Percentiles rank a stretch among this genome's conserved stretches.
Conservation (phyloP, 2,329 filamentous ascomycete species). For the Cladosporium sp. region DNA sequence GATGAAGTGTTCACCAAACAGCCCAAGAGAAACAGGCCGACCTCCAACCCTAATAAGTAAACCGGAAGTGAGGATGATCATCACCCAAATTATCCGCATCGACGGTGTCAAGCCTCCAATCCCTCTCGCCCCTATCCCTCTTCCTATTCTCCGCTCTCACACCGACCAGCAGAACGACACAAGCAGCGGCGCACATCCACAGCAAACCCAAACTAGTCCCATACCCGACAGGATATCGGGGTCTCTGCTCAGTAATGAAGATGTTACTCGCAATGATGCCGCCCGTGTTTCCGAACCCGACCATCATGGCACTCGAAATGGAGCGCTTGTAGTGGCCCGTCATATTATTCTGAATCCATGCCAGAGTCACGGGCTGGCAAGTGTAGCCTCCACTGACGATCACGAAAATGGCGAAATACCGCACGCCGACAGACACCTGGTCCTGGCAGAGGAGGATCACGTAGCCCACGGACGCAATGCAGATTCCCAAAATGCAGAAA, state of each 20-base stretch:
- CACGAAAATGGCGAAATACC: slow-evolving; percentile 54
- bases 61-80: slow-evolving; percentile 48
- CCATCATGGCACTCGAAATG: slow-evolving; percentile 50
- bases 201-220: slow-evolving; percentile 44
- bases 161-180: slow-evolving; percentile 38
- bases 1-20: too few relatives aligned
- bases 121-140: slow-evolving; percentile 44
- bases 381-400: slow-evolving; percentile 53
- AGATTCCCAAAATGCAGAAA: slow-evolving; percentile 51
- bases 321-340: slow-evolving; percentile 56
- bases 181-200: slow-evolving; percentile 42
- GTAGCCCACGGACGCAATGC: slow-evolving; percentile 52
- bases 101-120: slow-evolving; percentile 38
- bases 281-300: slow-evolving; percentile 47
- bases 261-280: slow-evolving; percentile 52
- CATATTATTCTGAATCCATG: slow-evolving; percentile 56
- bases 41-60: slow-evolving; percentile 31
- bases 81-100: slow-evolving; percentile 50
- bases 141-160: slow-evolving; percentile 44
- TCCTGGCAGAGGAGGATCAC: slow-evolving; percentile 50
- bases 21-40: too few relatives aligned
- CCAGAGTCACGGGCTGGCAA: slow-evolving; percentile 51
- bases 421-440: slow-evolving; percentile 44
- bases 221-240: slow-evolving; percentile 49
- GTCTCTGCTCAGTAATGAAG: slow-evolving; percentile 46